phyloP scores from a whole-genome alignment of 768 basidiomycete species.

The Pulveroboletus sp. region DNA sequence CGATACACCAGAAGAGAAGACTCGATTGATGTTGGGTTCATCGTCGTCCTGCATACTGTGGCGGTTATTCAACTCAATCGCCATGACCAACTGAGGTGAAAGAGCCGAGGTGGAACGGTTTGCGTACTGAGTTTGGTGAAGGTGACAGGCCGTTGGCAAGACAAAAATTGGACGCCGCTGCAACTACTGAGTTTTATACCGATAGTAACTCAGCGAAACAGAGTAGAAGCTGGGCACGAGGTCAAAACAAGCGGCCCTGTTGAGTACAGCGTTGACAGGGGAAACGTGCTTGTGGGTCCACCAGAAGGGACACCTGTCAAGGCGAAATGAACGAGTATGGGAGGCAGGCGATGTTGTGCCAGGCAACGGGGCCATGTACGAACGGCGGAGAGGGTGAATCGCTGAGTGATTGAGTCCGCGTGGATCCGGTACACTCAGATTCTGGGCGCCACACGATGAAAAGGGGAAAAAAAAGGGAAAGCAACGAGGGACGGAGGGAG shows the following conservation, averaged over 20 bases:
- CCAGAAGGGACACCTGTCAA: slow-evolving; percentile 15
- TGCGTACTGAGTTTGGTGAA: slow-evolving; percentile 22
- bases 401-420: slow-evolving; percentile 29
- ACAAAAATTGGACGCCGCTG: slow-evolving; percentile 35
- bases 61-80: slow-evolving; percentile 25
- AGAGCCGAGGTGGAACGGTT: slow-evolving; percentile 8
- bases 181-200: slow-evolving; percentile 37
- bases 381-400: slow-evolving; percentile 11
- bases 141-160: slow-evolving; percentile 35
- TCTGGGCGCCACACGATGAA: slow-evolving; percentile 13
- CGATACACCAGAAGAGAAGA: slow-evolving; percentile 8
- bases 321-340: slow-evolving; percentile 9
- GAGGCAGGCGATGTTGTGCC: slow-evolving; percentile 6
- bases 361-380: slow-evolving; percentile 2
- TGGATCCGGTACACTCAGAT: slow-evolving; percentile 20
- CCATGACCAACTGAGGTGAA: slow-evolving; percentile 18
- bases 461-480: slow-evolving; percentile 10
- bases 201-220: slow-evolving; percentile 39
- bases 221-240: slow-evolving; percentile 36
- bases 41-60: slow-evolving; percentile 21
- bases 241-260: slow-evolving; percentile 32
- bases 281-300: slow-evolving; percentile 13
- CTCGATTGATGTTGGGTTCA: slow-evolving; percentile 5
- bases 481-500: slow-evolving; percentile 8
- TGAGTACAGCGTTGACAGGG: slow-evolving; percentile 23